These are phyloP conservation scores for Suhomyces atakaporum DNA, from an alignment of 1,139 yeast species.

Conservation along the genomic window DNA sequence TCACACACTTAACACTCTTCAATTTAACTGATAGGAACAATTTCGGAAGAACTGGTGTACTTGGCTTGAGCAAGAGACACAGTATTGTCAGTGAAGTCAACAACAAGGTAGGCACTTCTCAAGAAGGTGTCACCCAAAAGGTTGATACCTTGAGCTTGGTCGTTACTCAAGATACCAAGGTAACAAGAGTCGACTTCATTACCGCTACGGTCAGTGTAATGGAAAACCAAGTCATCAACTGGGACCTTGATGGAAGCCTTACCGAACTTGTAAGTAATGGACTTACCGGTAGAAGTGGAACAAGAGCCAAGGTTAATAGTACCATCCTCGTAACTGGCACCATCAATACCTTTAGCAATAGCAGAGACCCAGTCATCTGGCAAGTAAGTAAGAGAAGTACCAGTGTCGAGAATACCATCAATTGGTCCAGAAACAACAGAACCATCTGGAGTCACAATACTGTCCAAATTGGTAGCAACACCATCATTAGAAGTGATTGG, in stretches of 20 bases:
- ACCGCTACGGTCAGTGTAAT: neutral
- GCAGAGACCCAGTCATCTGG: constrained; percentile 43
- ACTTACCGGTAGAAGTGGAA: constrained; percentile 5
- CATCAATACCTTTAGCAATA: constrained; percentile 30
- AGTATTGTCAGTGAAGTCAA: constrained; percentile 29
- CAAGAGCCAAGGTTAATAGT: constrained; percentile 1
- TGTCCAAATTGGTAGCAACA: constrained; percentile 12
- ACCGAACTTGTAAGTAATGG: constrained; percentile 5
- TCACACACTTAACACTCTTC: no score
- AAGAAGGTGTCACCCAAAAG: constrained; percentile 34
- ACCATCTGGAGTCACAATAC: constrained; percentile 9
- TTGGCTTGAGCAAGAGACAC: constrained; percentile 27
- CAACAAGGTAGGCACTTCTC: constrained; percentile 32
- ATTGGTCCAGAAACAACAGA: neutral
- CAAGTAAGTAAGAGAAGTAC: constrained; percentile 61
- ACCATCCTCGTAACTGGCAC: constrained; percentile 4
- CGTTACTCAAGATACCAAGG: constrained; percentile 5
- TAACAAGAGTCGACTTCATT: constrained; percentile 4
- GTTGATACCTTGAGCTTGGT: constrained; percentile 1
- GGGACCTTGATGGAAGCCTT: constrained; percentile 10
- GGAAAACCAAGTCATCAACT: constrained; percentile 9
- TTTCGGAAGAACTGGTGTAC: constrained; percentile 7
- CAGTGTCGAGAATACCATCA: constrained; percentile 58
- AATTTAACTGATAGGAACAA: constrained; percentile 4
- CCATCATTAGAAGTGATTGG: constrained; percentile 8